Evolutionary conservation across 108 stramenopile genomes (phyloP).

Genomic region (Aurantiochytrium sp.): DNA sequence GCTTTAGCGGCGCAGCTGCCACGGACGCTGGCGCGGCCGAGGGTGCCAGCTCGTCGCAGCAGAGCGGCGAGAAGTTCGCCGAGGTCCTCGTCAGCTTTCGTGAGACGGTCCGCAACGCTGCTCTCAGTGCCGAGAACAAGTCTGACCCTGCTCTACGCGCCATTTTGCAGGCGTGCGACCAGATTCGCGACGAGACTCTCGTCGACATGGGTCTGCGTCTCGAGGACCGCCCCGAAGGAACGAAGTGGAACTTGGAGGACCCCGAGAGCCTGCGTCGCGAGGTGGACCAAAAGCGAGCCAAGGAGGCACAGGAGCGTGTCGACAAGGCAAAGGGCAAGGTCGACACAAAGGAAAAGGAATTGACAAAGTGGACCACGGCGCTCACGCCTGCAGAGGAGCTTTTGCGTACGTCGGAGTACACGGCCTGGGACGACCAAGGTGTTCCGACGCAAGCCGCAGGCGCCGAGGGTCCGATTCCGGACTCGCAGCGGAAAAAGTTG

Average conservation of each 20-base stretch:
- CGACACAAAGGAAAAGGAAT: conserved; percentile 45
- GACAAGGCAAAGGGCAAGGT: conserved; percentile 37
- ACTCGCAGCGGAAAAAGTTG: conserved; percentile 47
- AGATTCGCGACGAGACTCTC: conserved; percentile 73
- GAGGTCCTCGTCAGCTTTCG: conserved; percentile 79
- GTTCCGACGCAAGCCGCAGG: conserved; percentile 42
- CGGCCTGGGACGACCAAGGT: conserved; percentile 55
- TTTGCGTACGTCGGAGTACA: conserved; percentile 37
- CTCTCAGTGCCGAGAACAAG: conserved; percentile 46
- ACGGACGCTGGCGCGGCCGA: conserved; percentile 33
- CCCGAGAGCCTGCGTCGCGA: conserved; percentile 68
- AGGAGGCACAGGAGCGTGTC: conserved; percentile 35
- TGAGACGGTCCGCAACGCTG: conserved; percentile 60
- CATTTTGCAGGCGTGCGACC: conserved; percentile 68
- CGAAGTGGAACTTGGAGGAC: conserved; percentile 80
- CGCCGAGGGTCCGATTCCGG: conserved; percentile 36
- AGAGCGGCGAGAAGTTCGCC: conserved; percentile 56
- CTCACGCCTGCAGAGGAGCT: conserved; percentile 31
- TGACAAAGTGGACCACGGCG: conserved; percentile 24
- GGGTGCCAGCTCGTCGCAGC: conserved; percentile 13
- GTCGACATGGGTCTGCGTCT: conserved; percentile 77
- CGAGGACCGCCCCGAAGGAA: conserved; percentile 60
- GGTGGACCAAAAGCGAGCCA: conserved; percentile 55
- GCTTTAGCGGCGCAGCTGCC: conserved; percentile 51
- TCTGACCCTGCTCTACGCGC: conserved; percentile 22